phyloP scores from a whole-genome alignment of 768 basidiomycete genomes.

The Leccinum imitatum region DNA sequence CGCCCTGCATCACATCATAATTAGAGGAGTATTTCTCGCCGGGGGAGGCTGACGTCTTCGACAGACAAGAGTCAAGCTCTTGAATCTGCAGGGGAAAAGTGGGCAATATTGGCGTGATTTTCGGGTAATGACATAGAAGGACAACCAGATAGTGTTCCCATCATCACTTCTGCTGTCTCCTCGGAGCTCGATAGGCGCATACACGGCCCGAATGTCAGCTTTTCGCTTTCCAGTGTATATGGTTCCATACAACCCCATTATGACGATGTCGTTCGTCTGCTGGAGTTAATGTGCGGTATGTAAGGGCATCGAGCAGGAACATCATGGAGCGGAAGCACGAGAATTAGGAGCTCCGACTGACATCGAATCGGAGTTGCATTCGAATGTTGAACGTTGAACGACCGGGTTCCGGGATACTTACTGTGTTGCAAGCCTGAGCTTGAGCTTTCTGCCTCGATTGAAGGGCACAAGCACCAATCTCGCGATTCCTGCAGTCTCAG shows the following conservation, averaged over 20 bases:
- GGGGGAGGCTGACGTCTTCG: neutral
- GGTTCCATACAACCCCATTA: neutral
- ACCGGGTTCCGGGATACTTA: neutral
- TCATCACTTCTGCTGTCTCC: constrained; percentile 19
- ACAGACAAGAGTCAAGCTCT: neutral
- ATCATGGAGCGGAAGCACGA: neutral
- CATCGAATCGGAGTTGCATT: constrained; percentile 1
- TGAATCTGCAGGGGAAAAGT: constrained; percentile 16
- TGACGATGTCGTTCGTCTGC: neutral
- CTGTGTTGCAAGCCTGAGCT: too few species aligned
- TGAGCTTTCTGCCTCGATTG: too few species aligned
- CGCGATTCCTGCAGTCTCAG: too few species aligned
- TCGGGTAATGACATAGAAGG: constrained; percentile 1
- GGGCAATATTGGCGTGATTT: neutral
- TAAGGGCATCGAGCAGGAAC: constrained; percentile 5
- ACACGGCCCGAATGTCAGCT: constrained; percentile 11
- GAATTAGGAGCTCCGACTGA: neutral
- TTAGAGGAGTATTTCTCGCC: neutral
- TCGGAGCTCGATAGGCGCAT: constrained; percentile 15
- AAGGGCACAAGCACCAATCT: too few species aligned
- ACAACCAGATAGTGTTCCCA: constrained; percentile 13
- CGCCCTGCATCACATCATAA: constrained; percentile 3
- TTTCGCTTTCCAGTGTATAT: neutral
- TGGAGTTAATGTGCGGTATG: too few species aligned
- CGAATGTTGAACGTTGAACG: neutral